A percentile compares a stretch with the other conserved stretches of the same genome.
phyloP scores from a whole-genome alignment of 2,329 filamentous ascomycete species.

The Aspergillus thermomutatus region DNA sequence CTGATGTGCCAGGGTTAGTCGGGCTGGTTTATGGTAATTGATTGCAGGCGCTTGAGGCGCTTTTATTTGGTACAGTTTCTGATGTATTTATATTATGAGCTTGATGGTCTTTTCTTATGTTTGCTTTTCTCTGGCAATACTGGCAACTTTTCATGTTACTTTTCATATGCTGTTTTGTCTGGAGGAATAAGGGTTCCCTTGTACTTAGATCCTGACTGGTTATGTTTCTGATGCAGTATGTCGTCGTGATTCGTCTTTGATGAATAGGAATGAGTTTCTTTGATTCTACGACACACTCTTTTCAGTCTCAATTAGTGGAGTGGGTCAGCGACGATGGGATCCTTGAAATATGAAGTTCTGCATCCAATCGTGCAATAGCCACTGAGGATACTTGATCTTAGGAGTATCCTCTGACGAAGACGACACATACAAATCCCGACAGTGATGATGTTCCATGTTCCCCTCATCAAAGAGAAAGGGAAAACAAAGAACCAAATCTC shows the following conservation, averaged over 20 bases:
- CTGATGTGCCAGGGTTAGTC: conserved; percentile 92
- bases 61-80: conserved; percentile 15
- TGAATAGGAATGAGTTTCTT: neutral
- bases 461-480: neutral
- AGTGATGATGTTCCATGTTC: neutral
- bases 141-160: conserved; percentile 1
- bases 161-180: conserved; percentile 1
- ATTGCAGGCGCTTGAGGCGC: neutral
- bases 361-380: too few relatives aligned
- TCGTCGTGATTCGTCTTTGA: neutral
- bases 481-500: too few relatives aligned
- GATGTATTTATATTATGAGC: conserved; percentile 32
- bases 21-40: neutral
- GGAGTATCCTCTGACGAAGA: too few relatives aligned
- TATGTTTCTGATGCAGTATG: neutral
- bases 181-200: neutral
- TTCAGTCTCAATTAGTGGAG: neutral
- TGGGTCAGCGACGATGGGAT: neutral
- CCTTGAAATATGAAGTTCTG: too few relatives aligned
- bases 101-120: conserved; percentile 24
- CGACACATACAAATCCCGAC: too few relatives aligned
- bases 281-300: neutral
- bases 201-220: neutral
- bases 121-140: conserved; percentile 8
- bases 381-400: too few relatives aligned